Evolutionary conservation across 2,329 filamentous ascomycete species (phyloP).

Genomic region (Pseudogymnoascus sp.): DNA sequence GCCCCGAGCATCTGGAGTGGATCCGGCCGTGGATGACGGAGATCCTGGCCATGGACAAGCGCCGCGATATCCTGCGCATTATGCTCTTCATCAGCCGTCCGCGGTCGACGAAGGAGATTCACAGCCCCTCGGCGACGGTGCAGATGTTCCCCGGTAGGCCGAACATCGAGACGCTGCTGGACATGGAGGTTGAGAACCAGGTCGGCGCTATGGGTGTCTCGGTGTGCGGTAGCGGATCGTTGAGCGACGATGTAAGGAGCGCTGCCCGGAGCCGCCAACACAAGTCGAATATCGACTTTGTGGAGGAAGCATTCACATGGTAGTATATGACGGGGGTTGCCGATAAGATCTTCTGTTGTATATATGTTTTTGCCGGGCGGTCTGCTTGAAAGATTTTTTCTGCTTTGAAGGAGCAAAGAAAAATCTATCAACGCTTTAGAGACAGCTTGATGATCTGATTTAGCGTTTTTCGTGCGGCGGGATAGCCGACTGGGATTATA

Average conservation of each 20-base stretch:
- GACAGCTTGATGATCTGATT: conserved; percentile 6
- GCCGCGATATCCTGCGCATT: conserved; percentile 65
- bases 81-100: conserved; percentile 71
- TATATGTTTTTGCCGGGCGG: conserved; percentile 8
- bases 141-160: conserved; percentile 79
- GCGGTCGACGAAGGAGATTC: conserved; percentile 69
- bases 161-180: conserved; percentile 63
- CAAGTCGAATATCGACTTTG: conserved; percentile 62
- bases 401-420: background rate
- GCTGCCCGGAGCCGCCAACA: conserved; percentile 58
- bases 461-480: background rate
- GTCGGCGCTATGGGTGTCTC: conserved; percentile 65
- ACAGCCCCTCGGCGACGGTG: conserved; percentile 67
- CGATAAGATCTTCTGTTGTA: conserved; percentile 8
- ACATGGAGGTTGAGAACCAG: conserved; percentile 66
- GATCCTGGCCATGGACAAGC: conserved; percentile 65
- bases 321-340: conserved; percentile 26
- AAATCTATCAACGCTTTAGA: conserved; percentile 1
- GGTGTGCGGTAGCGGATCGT: conserved; percentile 64
- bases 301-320: conserved; percentile 70
- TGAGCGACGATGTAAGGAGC: conserved; percentile 66
- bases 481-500: background rate
- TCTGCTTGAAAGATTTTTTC: background rate
- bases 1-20: conserved; percentile 74
- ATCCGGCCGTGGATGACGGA: conserved; percentile 78